Evolutionary conservation across 768 basidiomycete species (phyloP).

Genomic region (Mycena vitilis): DNA sequence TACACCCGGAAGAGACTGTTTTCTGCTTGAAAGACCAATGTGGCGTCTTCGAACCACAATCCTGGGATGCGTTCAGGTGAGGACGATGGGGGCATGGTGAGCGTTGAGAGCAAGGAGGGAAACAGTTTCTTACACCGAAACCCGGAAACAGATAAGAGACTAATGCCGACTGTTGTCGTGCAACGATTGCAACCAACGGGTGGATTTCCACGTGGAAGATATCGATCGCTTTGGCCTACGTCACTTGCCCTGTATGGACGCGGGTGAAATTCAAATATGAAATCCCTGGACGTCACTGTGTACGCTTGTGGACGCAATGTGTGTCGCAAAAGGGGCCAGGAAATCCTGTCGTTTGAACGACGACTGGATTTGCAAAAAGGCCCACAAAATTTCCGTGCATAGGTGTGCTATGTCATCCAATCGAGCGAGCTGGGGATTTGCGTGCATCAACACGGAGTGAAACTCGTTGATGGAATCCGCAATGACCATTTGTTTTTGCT

Average conservation of each 20-base stretch:
- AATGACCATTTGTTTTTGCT: too few relatives aligned
- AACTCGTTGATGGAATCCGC: too few relatives aligned
- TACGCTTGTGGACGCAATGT: too few relatives aligned
- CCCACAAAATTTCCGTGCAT: too few relatives aligned
- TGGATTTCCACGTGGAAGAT: background rate
- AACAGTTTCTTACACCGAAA: background rate
- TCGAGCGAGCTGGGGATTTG: too few relatives aligned
- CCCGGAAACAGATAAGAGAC: constrained; percentile 4
- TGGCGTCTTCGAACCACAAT: constrained; percentile 32
- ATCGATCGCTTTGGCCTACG: constrained; percentile 20
- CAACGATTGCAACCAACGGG: too few relatives aligned
- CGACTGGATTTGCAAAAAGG: too few relatives aligned
- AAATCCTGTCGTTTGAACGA: too few relatives aligned
- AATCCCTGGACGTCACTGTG: background rate
- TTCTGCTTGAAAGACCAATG: constrained; percentile 32
- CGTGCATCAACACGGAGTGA: too few relatives aligned
- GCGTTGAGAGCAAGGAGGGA: background rate
- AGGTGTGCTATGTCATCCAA: too few relatives aligned
- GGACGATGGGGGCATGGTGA: background rate
- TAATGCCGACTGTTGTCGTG: constrained; percentile 4
- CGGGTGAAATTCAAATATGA: background rate
- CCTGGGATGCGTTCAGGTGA: constrained; percentile 8
- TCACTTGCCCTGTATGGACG: background rate
- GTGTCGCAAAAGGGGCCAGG: too few relatives aligned
- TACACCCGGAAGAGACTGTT: constrained; percentile 26